These are phyloP conservation scores for Sporothrix mexicana DNA, from an alignment of 2,329 filamentous ascomycete species.

Conservation along the genomic window DNA sequence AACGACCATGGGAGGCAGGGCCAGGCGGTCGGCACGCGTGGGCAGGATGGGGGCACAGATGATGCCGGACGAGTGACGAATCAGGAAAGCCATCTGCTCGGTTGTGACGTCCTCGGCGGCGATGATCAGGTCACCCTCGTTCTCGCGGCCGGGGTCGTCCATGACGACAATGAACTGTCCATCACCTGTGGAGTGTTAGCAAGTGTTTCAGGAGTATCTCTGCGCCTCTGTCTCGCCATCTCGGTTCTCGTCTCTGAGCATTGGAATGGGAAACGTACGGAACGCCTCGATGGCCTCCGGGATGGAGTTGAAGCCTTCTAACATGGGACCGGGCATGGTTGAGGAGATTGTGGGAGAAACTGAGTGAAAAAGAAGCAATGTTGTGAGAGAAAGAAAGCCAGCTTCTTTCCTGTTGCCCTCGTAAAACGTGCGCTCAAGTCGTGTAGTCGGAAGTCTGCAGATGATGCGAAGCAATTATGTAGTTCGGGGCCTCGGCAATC, in stretches of 20 bases:
- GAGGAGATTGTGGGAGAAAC: not conserved
- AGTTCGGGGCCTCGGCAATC: constrained; percentile 30
- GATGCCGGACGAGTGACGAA: constrained; percentile 87
- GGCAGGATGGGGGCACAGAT: constrained; percentile 86
- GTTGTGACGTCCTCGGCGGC: constrained; percentile 83
- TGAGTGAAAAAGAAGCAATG: not conserved
- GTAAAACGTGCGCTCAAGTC: not conserved
- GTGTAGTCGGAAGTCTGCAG: not conserved
- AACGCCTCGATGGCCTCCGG: constrained; percentile 68
- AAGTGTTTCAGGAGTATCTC: not conserved
- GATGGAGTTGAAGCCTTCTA: constrained; percentile 68
- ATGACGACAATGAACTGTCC: constrained; percentile 91
- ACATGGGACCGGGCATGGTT: constrained; percentile 58
- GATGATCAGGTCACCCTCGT: constrained; percentile 98
- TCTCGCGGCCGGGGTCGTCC: constrained; percentile 90
- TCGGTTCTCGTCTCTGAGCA: not conserved
- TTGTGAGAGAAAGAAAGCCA: not conserved
- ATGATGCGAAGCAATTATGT: constrained; percentile 19
- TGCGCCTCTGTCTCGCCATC: not conserved
- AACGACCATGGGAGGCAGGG: constrained; percentile 87
- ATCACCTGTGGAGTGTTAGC: constrained; percentile 32
- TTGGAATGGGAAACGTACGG: constrained; percentile 53
- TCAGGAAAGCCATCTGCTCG: constrained; percentile 93
- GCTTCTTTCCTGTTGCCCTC: not conserved
- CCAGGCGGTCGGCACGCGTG: constrained; percentile 70